Base-by-base conservation (phyloP, 352 stramenopile genomes). In the Phytophthora macrochlamydospora region DNA sequence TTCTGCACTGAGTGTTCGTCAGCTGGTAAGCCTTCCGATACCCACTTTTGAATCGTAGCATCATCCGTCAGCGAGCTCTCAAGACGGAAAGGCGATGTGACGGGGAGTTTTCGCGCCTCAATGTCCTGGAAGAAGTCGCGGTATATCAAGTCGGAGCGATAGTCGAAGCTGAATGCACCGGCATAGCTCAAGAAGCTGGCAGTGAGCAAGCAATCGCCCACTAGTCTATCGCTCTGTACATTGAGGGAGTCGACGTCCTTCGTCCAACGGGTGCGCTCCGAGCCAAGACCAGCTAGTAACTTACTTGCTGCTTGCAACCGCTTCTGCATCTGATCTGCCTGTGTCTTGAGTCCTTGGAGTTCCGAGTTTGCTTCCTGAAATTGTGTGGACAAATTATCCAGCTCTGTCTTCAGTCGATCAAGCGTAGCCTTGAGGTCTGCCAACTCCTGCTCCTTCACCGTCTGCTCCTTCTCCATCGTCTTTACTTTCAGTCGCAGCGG, bases 1-100 rank as follows among this genome's bases (percentile, higher is more conserved):
- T 99, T 99, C 60, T 98, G 93, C 5, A 98, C 89, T 5, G 90
- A 98, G 76, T 98, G 94, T 51, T 98, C 92, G 56, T 99, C 95
- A 0, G 93, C 93, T 8, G 95, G 95, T 6, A 99, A 73, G 0
- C 94, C 95, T 64, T 98, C 95, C 0, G 89, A 92, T 28, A 97
- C 92, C 95, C 95, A 99, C 24, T 92, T 94, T 60, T 98, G 95
- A 43, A 98, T 91, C 0, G 89, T 97, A 5, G 95, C 90, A 53
- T 98, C 95, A 31, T 87, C 97, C 0, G 92, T 98, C 11, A 99
- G 85, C 32, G 97, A 94, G 12, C 74, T 89, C 54, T 98, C 92
- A 7, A 98, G 78, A 8, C 81, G 77, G 67, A 98, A 98, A 8
- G 89, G 84, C 1, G 81, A 71, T 0, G 92, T 98, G 9, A 98